Evolutionary conservation across 352 stramenopile genomes (phyloP).

Genomic region (Globisporangium orthogonon): DNA sequence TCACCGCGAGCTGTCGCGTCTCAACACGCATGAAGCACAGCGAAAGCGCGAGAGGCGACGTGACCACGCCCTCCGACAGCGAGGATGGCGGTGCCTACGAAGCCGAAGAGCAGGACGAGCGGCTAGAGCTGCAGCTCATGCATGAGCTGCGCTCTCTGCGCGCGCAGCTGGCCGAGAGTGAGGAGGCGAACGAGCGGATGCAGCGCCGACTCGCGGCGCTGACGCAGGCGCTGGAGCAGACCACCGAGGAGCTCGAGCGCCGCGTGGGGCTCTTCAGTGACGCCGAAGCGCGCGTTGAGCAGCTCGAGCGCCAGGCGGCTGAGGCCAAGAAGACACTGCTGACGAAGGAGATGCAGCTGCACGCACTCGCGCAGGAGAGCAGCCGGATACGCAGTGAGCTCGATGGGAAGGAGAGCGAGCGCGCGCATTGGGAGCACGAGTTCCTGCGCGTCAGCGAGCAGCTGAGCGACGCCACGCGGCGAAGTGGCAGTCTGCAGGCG

Average conservation of each 20-base stretch:
- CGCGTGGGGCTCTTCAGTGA: slow-evolving; percentile 49
- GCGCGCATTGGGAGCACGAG: slow-evolving; percentile 46
- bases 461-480: slow-evolving; percentile 14
- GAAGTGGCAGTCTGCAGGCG: slow-evolving; percentile 8
- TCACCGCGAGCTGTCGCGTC: background rate
- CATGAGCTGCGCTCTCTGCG: slow-evolving; percentile 31
- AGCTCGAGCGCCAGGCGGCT: slow-evolving; percentile 26
- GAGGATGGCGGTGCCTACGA: background rate
- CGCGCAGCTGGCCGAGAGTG: slow-evolving; percentile 19
- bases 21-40: background rate
- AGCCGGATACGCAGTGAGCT: slow-evolving; percentile 22
- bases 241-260: slow-evolving; percentile 44
- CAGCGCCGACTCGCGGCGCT: slow-evolving; percentile 29
- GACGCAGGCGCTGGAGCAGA: slow-evolving; percentile 41
- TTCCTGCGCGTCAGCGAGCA: slow-evolving; percentile 26
- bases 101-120: slow-evolving; percentile 13
- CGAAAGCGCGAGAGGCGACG: background rate
- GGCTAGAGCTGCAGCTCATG: slow-evolving; percentile 24
- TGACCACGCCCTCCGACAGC: background rate
- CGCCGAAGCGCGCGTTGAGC: slow-evolving; percentile 32
- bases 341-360: slow-evolving; percentile 53
- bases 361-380: slow-evolving; percentile 36
- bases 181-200: slow-evolving; percentile 30
- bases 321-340: slow-evolving; percentile 49
- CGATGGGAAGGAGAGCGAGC: slow-evolving; percentile 31